Evolutionary conservation across 1,284 basidiomycete genomes (phyloP), one percentile per base, ranked within the genome.

Genomic region (Boletellus deceptivus): DNA sequence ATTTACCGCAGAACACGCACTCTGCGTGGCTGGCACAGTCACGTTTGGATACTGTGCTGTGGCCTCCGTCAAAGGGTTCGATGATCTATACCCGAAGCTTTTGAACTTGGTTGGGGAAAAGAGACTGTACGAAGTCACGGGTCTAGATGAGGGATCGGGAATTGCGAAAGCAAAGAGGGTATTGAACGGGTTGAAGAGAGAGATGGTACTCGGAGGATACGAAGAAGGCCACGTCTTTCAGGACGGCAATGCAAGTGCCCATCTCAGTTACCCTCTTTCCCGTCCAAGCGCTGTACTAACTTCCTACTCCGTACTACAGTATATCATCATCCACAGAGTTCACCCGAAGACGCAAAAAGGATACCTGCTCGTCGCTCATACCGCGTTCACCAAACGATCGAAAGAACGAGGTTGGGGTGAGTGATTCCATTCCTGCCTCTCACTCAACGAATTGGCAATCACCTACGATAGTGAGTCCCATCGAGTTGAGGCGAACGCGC

Each of bases 201-300:
- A 98, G 73, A 94, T 98, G 90, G 80, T 91, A 7, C 73, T 89
- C 27, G 82, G 77, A 1, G 89, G 84, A 0, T 96, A 80, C 59
- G 82, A 84, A 55, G 94, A 98, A 67, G 94, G 93, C 0, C 92
- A 97, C 71, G 91, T 98, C 11, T 93, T 94, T 63, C 92, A 97
- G 68, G 95, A 98, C 67, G 92, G 91, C 57, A 84, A 95, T 65
- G 93, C 91, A 67, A 70, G 86, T 82, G 9, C 25, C 33, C 64
- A 65, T 80, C 79, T 18, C 25, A 29, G 17, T 37, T 25, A 35
- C 35, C 22, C n/a, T 10, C 36, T 25, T 38, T 33, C 25, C n/a
- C 9, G 9, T 27, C 29, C 16, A 33, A 44, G 38, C 39, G 17
- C 20, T 40, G 41, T 41, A 41, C 44, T 61, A 29, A 52, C 34